Conservation (phyloP, 1,139 yeast genomes). For the Tardiomyces digboiensis region DNA sequence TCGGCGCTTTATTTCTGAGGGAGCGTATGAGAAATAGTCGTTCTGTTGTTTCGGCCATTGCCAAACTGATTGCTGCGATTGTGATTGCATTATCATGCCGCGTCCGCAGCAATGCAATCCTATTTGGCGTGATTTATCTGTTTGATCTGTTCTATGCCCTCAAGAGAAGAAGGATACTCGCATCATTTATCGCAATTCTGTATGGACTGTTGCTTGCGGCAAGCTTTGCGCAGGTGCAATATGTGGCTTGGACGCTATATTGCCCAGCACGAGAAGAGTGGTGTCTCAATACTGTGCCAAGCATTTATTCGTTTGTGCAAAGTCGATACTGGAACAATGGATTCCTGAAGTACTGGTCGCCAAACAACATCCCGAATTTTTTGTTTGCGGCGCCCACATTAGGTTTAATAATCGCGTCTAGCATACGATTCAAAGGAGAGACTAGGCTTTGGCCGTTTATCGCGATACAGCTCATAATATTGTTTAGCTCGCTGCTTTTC, state of each 20-base stretch:
- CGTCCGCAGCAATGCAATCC: neutral
- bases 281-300: constrained; percentile 53
- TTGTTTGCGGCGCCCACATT: constrained; percentile 66
- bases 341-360: constrained; percentile 71
- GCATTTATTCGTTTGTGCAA: constrained; percentile 71
- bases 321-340: constrained; percentile 79
- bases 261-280: constrained; percentile 74
- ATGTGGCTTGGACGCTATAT: constrained; percentile 43
- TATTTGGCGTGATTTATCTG: neutral
- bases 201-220: constrained; percentile 10
- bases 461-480: constrained; percentile 28
- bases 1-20: neutral
- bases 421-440: constrained; percentile 7
- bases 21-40: neutral
- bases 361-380: constrained; percentile 75
- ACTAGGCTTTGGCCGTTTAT: constrained; percentile 15
- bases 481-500: constrained; percentile 44
- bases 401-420: constrained; percentile 12
- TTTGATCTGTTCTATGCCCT: neutral
- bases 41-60: neutral
- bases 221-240: constrained; percentile 27
- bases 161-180: neutral
- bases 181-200: neutral
- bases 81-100: neutral
- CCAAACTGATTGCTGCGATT: neutral